Conservation (phyloP, 208 protist genomes). For the Porcisia deanei region DNA sequence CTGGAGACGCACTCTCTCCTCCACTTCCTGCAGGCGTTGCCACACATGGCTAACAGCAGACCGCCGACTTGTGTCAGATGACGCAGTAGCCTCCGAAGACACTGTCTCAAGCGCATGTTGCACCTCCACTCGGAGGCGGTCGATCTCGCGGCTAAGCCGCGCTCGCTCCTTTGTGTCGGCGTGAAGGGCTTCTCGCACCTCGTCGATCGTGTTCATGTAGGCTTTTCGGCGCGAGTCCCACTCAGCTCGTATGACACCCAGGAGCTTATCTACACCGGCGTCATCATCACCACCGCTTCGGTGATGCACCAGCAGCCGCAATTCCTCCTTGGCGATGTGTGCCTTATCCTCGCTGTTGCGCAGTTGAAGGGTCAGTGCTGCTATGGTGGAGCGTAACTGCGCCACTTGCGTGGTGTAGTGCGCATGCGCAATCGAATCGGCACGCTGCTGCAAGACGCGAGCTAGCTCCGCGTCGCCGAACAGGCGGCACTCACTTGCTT, state of each 20-base stretch:
- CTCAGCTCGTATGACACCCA: conserved; percentile 9
- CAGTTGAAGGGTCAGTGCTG: conserved; percentile 28
- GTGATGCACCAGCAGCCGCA: conserved; percentile 27
- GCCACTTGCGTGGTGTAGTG: conserved; percentile 27
- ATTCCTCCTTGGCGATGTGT: conserved; percentile 40
- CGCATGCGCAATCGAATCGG: conserved; percentile 12
- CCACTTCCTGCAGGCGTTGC: conserved; percentile 48
- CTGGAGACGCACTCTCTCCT: conserved; percentile 35
- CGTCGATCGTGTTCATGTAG: conserved; percentile 16
- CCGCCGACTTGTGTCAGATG: conserved; percentile 19
- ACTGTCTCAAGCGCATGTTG: conserved; percentile 37
- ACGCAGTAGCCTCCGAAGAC: conserved; percentile 1
- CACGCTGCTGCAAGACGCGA: conserved; percentile 15
- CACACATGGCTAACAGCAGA: conserved; percentile 49
- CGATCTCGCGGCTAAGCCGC: conserved; percentile 40
- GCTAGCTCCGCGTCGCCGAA: conserved; percentile 16
- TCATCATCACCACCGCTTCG: not conserved
- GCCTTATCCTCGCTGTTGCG: conserved; percentile 35
- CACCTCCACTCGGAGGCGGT: conserved; percentile 60
- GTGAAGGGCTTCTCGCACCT: conserved; percentile 19
- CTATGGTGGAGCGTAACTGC: conserved; percentile 31
- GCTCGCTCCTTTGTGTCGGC: conserved; percentile 18
- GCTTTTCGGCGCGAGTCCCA: conserved; percentile 23
- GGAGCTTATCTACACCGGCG: not conserved
- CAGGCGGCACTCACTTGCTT: not conserved